phyloP scores from a whole-genome alignment of 108 stramenopile genomes.

The Chaetoceros muelleri region DNA sequence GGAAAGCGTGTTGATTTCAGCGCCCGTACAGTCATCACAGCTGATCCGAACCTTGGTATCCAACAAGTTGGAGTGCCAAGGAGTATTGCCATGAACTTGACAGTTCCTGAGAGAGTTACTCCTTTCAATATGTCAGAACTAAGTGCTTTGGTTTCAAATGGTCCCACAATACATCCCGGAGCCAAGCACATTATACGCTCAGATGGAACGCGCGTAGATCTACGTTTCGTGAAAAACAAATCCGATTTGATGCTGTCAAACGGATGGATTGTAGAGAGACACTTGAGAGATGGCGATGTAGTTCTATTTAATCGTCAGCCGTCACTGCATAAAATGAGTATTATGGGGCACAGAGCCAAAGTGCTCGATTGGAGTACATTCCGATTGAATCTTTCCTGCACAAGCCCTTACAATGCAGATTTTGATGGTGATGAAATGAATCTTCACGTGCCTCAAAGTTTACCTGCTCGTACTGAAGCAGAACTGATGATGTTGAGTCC shows the following conservation, averaged over 20 bases:
- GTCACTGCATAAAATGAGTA: slow-evolving; percentile 98
- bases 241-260: slow-evolving; percentile 79
- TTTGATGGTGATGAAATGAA: slow-evolving; percentile 99
- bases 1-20: slow-evolving; percentile 99
- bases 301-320: slow-evolving; percentile 99
- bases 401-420: slow-evolving; percentile 99
- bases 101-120: slow-evolving; percentile 94
- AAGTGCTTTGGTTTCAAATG: slow-evolving; percentile 83
- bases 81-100: slow-evolving; percentile 93
- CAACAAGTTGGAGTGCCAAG: slow-evolving; percentile 98
- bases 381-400: slow-evolving; percentile 96
- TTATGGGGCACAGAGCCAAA: slow-evolving; percentile 98
- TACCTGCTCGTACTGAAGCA: slow-evolving; percentile 93
- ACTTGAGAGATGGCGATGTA: slow-evolving; percentile 93
- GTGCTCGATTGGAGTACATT: slow-evolving; percentile 99
- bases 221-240: slow-evolving; percentile 92
- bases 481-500: slow-evolving; percentile 96
- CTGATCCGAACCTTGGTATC: slow-evolving; percentile 97
- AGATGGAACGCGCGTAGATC: slow-evolving; percentile 90
- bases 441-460: slow-evolving; percentile 94
- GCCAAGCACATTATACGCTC: slow-evolving; percentile 94
- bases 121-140: slow-evolving; percentile 88
- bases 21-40: slow-evolving; percentile 98
- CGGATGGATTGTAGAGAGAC: slow-evolving; percentile 98
- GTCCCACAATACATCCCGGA: slow-evolving; percentile 93